Evolutionary conservation across 768 basidiomycete species (phyloP).

Genomic region (Amanita jacksonii): DNA sequence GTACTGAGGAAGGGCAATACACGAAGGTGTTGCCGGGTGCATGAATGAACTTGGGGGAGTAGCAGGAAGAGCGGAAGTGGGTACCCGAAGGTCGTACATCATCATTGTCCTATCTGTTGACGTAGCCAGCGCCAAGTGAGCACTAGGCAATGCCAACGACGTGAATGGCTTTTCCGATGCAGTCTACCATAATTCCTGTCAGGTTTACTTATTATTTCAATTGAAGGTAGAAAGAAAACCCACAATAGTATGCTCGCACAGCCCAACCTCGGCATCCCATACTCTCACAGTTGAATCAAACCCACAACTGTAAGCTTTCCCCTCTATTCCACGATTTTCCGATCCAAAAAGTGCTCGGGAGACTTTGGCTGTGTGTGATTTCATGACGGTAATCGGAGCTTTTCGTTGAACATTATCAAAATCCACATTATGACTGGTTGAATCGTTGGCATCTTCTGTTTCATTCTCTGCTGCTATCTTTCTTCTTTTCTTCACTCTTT

Average conservation of each 20-base stretch:
- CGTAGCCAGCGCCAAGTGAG: constrained; percentile 41
- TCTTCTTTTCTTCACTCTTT: constrained; percentile 53
- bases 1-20: constrained; percentile 23
- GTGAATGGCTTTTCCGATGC: constrained; percentile 71
- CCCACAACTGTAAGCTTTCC: constrained; percentile 62
- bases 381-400: constrained; percentile 63
- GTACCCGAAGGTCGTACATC: constrained; percentile 55
- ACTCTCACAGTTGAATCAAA: constrained; percentile 84
- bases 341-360: constrained; percentile 58
- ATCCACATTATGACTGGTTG: no score
- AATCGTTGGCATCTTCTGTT: no score
- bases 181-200: constrained; percentile 28
- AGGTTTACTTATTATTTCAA: neutral
- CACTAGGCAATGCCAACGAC: constrained; percentile 42
- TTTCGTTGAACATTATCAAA: constrained; percentile 38
- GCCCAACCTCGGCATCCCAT: constrained; percentile 79
- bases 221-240: constrained; percentile 18
- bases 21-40: constrained; percentile 63
- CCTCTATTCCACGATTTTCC: constrained; percentile 12
- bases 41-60: constrained; percentile 33
- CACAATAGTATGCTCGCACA: constrained; percentile 65
- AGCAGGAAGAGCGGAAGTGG: constrained; percentile 17
- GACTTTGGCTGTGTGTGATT: constrained; percentile 77
- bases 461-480: constrained; percentile 34
- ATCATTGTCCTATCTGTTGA: constrained; percentile 71